phyloP scores from a whole-genome alignment of 495 filamentous ascomycete genomes.

The Podospora sp. region DNA sequence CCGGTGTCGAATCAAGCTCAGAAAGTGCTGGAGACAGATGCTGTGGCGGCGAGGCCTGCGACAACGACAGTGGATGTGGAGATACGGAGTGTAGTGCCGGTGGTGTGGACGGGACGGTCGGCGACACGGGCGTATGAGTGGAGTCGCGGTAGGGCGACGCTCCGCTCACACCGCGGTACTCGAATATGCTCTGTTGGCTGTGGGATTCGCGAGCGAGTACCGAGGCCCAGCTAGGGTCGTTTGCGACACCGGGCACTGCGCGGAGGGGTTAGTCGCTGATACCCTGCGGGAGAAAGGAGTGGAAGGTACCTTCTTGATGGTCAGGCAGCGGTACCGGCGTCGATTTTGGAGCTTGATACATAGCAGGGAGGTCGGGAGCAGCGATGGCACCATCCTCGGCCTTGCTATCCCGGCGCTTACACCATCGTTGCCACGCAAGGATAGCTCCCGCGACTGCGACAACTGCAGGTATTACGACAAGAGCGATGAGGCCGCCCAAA shows the following conservation, averaged over 20 bases:
- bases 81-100: background rate
- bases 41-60: background rate
- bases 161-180: background rate
- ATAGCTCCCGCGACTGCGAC: background rate
- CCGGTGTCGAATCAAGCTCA: constrained; percentile 27
- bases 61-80: background rate
- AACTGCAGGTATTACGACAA: constrained; percentile 25
- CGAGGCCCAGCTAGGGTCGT: background rate
- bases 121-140: background rate
- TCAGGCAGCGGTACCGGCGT: background rate
- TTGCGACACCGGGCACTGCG: background rate
- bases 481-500: constrained; percentile 24
- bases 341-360: background rate
- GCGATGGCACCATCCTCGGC: background rate
- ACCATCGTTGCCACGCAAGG: background rate
- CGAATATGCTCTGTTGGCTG: background rate
- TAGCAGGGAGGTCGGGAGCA: background rate
- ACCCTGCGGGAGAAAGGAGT: background rate
- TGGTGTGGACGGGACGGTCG: background rate
- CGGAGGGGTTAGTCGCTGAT: background rate
- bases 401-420: background rate
- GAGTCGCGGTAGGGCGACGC: background rate
- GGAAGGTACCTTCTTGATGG: background rate
- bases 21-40: background rate
- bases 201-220: background rate